Evolutionary conservation across 148 eudicot species (phyloP).

Genomic region (Selenicereus undatus): DNA sequence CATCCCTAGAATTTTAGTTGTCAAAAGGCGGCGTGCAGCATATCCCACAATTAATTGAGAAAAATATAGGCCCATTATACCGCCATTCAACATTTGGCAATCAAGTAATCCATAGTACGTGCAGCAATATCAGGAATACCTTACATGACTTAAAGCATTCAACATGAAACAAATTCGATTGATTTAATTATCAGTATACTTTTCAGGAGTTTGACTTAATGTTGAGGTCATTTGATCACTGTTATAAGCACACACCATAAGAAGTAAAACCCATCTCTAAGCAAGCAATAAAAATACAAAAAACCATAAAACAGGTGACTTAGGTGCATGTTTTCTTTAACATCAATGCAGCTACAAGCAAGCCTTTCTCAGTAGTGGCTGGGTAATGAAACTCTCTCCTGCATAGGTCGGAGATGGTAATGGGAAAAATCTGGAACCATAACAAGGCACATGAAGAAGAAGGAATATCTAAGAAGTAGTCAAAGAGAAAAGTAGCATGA

Average conservation of each 20-base stretch:
- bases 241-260: background rate
- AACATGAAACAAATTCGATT: background rate
- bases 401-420: background rate
- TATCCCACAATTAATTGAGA: background rate
- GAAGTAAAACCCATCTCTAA: background rate
- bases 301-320: background rate
- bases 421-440: background rate
- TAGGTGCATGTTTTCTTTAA: background rate
- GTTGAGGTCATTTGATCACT: background rate
- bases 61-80: background rate
- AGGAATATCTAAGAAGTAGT: no score
- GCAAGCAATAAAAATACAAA: background rate
- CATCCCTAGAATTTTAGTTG: slow-evolving; percentile 20
- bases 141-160: background rate
- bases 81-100: background rate
- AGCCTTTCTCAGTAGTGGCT: background rate
- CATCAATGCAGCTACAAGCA: background rate
- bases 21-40: background rate
- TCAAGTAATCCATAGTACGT: background rate
- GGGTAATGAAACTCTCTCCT: background rate
- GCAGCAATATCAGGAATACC: background rate
- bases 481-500: background rate
- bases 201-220: background rate
- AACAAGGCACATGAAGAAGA: background rate
- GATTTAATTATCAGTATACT: background rate